Conservation (phyloP, 345 rosid species). For the Arabidopsis thaliana region TAIR10.1 NC_003070.9:30368001-30368500, state of each 20-base stretch:
- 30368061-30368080: constrained; percentile 46
- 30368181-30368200: background rate
- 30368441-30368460: constrained; percentile 5
- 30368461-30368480: constrained; percentile 40
- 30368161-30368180: constrained; percentile 7
- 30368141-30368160: constrained; percentile 23
- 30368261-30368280: constrained; percentile 25
- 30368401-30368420: constrained; percentile 28
- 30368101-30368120: constrained; percentile 53
- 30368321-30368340: background rate
- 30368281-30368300: constrained; percentile 40
- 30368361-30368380: background rate
- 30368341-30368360: constrained; percentile 15
- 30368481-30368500: constrained; percentile 40
- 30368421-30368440: constrained; percentile 14
- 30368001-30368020: constrained; percentile 27
- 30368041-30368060: constrained; percentile 14
- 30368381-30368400: constrained; percentile 33
- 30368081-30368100: constrained; percentile 49
- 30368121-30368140: constrained; percentile 43
- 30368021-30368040: background rate
- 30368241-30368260: constrained; percentile 13
- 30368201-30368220: constrained; percentile 44
- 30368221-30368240: constrained; percentile 39
- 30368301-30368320: background rate